These are phyloP conservation scores for Aspergillus nomiae DNA, from an alignment of 2,329 filamentous ascomycete species.

Conservation along the genomic window DNA sequence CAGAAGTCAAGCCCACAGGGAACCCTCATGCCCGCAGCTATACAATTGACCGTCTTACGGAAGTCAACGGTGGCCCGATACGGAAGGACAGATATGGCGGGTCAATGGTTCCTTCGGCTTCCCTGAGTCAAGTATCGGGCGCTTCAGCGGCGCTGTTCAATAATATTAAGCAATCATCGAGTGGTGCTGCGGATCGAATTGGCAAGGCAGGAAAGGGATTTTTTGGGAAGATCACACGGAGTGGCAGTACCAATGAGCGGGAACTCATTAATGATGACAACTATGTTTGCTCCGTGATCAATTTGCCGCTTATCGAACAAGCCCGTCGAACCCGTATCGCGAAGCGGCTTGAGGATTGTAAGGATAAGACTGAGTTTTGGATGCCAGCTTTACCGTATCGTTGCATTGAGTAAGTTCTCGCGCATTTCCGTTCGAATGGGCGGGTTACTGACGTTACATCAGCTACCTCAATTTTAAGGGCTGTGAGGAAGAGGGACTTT, in stretches of 20 bases:
- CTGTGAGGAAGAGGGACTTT: constrained; percentile 89
- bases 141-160: constrained; percentile 67
- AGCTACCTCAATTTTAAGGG: constrained; percentile 91
- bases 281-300: constrained; percentile 83
- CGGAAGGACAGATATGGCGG: constrained; percentile 37
- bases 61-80: constrained; percentile 30
- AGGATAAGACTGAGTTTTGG: constrained; percentile 98
- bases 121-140: constrained; percentile 53
- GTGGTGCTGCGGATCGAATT: constrained; percentile 70
- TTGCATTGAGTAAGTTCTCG: constrained; percentile 72
- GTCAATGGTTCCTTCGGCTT: constrained; percentile 47
- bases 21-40: constrained; percentile 66
- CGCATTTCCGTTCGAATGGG: not conserved
- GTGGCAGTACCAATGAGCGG: constrained; percentile 68
- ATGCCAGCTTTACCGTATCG: constrained; percentile 96
- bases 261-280: constrained; percentile 75
- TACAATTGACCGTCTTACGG: constrained; percentile 66
- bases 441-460: constrained; percentile 20
- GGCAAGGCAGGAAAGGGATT: constrained; percentile 77
- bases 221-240: constrained; percentile 75
- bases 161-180: constrained; percentile 71
- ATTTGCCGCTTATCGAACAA: constrained; percentile 82
- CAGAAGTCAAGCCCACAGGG: constrained; percentile 70
- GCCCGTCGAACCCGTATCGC: constrained; percentile 89
- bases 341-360: constrained; percentile 80